Conservation (phyloP, 2,329 filamentous ascomycete species). For the Uncinocarpus reesii region DNA sequence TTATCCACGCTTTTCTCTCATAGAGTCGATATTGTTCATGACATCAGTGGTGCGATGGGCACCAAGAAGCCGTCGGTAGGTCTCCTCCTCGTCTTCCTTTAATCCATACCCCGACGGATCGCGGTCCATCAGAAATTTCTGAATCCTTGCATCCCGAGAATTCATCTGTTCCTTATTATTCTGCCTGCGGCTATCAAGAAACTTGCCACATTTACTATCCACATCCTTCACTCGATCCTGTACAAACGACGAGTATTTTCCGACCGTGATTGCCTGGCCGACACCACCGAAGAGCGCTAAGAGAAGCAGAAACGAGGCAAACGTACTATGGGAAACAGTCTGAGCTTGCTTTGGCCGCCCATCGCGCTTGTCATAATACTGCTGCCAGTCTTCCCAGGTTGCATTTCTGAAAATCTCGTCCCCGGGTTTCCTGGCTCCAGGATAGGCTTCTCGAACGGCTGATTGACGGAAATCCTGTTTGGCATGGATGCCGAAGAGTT, state of each 20-base stretch:
- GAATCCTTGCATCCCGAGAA: conserved; percentile 54
- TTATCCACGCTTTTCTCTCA: conserved; percentile 1
- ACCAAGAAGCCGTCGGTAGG: conserved; percentile 31
- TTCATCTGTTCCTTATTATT: conserved; percentile 41
- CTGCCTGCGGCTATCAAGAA: conserved; percentile 45
- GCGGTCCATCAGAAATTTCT: conserved; percentile 64
- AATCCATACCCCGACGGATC: conserved; percentile 46
- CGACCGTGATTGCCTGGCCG: conserved; percentile 61
- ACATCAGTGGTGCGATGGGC: conserved; percentile 13
- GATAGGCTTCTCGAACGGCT: conserved; percentile 15
- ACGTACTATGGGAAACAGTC: conserved; percentile 63
- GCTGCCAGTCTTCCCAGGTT: conserved; percentile 97
- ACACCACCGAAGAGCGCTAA: conserved; percentile 60
- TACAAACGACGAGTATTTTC: conserved; percentile 50
- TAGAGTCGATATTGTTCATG: conserved; percentile 6
- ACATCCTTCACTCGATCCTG: conserved; percentile 57
- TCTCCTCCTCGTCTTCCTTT: conserved; percentile 35
- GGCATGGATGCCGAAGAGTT: conserved; percentile 17
- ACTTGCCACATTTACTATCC: conserved; percentile 53
- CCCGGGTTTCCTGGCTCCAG: conserved; percentile 26
- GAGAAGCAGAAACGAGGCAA: conserved; percentile 60
- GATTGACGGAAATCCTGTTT: neutral
- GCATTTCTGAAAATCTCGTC: conserved; percentile 58
- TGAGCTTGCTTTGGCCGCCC: conserved; percentile 12
- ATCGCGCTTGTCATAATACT: conserved; percentile 53